A percentile compares a stretch with the other conserved stretches of the same genome.
phyloP scores from a whole-genome alignment of 371 early-diverging fungal species.

The Modicella reniformis region DNA sequence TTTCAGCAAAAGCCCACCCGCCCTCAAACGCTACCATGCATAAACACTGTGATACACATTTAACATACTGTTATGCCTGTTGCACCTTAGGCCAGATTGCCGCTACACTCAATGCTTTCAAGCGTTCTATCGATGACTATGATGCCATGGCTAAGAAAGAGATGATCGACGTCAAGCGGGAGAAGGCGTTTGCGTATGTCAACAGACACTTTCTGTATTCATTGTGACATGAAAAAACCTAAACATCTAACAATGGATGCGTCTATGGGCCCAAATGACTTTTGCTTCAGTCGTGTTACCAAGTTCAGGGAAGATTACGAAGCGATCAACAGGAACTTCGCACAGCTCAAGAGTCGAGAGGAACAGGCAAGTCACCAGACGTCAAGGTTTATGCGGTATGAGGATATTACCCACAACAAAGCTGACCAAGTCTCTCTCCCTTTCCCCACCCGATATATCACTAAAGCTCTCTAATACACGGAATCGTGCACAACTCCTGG shows the following conservation, averaged over 20 bases:
- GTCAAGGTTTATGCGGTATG: background rate
- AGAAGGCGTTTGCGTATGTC: slow-evolving; percentile 76
- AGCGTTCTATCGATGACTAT: slow-evolving; percentile 78
- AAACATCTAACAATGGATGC: background rate
- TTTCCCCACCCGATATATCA: background rate
- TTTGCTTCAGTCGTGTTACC: slow-evolving; percentile 62
- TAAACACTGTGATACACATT: too few relatives aligned
- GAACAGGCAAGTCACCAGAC: slow-evolving; percentile 49
- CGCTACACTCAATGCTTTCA: slow-evolving; percentile 70
- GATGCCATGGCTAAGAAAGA: slow-evolving; percentile 79
- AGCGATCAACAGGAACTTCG: slow-evolving; percentile 63
- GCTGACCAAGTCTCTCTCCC: background rate
- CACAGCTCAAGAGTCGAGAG: slow-evolving; percentile 65
- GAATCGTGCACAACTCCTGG: slow-evolving; percentile 63
- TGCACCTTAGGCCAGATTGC: slow-evolving; percentile 73
- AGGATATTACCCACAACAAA: too few relatives aligned
- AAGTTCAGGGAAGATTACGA: slow-evolving; percentile 75
- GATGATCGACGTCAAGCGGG: slow-evolving; percentile 77
- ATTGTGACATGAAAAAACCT: background rate
- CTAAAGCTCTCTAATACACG: slow-evolving; percentile 41
- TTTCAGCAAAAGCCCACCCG: background rate
- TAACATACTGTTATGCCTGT: background rate
- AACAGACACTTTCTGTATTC: background rate
- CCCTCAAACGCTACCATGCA: background rate
- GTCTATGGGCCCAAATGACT: background rate